These are phyloP conservation scores for Terana coerulea DNA, from an alignment of 768 basidiomycete species.

Conservation along the genomic window DNA sequence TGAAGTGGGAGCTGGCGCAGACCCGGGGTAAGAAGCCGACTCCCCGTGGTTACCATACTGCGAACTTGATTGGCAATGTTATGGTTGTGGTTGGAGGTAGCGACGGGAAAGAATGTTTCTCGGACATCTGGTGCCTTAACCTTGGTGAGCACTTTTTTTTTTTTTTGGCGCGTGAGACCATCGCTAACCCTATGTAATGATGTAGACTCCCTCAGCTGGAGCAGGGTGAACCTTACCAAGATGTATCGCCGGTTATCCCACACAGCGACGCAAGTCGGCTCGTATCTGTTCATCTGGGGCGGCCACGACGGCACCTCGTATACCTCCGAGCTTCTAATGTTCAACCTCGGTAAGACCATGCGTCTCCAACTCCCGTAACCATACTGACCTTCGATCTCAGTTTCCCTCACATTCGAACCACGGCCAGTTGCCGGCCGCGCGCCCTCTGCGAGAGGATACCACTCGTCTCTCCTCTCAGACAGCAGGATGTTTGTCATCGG, in stretches of 20 bases:
- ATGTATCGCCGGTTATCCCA: constrained; percentile 72
- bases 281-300: constrained; percentile 85
- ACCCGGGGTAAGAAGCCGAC: constrained; percentile 53
- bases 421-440: constrained; percentile 64
- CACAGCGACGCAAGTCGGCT: constrained; percentile 86
- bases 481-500: constrained; percentile 84
- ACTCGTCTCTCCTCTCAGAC: constrained; percentile 78
- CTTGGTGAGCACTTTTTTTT: constrained; percentile 52
- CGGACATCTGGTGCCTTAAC: constrained; percentile 84
- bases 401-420: constrained; percentile 79
- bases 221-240: constrained; percentile 37
- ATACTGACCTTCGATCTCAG: constrained; percentile 34
- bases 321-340: constrained; percentile 68
- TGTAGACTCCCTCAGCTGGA: constrained; percentile 32
- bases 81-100: constrained; percentile 92
- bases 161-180: constrained; percentile 22
- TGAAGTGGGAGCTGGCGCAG: constrained; percentile 59
- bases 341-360: constrained; percentile 77
- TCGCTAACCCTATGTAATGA: neutral
- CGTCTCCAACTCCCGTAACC: neutral
- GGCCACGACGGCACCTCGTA: constrained; percentile 85
- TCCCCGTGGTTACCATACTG: constrained; percentile 85
- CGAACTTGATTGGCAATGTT: constrained; percentile 78
- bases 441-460: constrained; percentile 79
- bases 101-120: constrained; percentile 85